A percentile compares a stretch with the other conserved stretches of the same genome.
Evolutionary conservation across 139 green algal species (phyloP).

Genomic region (Volvox africanus): DNA sequence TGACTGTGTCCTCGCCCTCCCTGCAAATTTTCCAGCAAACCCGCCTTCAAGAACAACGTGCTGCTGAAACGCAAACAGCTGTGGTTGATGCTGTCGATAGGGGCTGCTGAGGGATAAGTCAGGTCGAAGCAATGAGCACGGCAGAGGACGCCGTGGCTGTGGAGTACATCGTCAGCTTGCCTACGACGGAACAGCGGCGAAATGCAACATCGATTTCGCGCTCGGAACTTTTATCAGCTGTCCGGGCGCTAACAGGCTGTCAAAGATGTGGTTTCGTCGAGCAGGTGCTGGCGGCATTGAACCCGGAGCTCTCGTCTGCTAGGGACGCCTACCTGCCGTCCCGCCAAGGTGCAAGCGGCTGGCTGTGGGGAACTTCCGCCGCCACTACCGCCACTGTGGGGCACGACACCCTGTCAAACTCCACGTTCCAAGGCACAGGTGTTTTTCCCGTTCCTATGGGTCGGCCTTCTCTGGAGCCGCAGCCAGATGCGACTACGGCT

Average conservation of each 20-base stretch:
- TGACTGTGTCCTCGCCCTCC: neutral
- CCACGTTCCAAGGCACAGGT: too few species aligned
- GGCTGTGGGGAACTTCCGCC: neutral
- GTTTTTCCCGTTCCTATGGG: too few species aligned
- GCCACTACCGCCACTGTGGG: neutral
- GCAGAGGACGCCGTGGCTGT: neutral
- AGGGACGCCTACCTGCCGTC: too few species aligned
- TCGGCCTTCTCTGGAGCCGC: neutral
- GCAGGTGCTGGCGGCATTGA: constrained; percentile 31
- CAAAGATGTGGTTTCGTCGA: constrained; percentile 48
- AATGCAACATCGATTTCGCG: neutral
- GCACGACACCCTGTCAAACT: neutral
- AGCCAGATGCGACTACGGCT: neutral
- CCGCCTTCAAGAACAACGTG: neutral
- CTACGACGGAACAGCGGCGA: neutral
- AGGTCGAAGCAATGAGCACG: neutral
- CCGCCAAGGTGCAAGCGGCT: neutral
- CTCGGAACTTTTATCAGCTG: neutral
- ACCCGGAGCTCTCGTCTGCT: neutral
- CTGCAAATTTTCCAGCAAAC: constrained; percentile 1
- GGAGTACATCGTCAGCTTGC: neutral
- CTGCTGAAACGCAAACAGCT: constrained; percentile 13
- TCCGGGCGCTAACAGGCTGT: constrained; percentile 14
- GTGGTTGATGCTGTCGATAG: neutral
- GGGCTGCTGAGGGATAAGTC: neutral